Evolutionary conservation across 2,329 filamentous ascomycete genomes (phyloP).

Genomic region (Eurotiales sp.): DNA sequence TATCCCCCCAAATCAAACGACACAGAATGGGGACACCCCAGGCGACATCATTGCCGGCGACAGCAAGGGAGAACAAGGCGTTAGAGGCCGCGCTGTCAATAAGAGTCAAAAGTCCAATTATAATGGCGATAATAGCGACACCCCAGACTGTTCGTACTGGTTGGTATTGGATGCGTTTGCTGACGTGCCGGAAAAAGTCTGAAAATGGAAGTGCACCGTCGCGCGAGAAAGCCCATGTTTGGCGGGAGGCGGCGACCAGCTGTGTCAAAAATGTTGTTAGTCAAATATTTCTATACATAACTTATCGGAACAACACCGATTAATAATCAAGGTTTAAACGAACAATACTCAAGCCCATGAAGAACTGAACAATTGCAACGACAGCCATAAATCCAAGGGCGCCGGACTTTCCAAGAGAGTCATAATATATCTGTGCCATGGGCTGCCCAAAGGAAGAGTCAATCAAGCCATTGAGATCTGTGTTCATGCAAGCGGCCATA

Average conservation of each 20-base stretch:
- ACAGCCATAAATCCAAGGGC: constrained; percentile 58
- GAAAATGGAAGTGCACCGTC: constrained; percentile 61
- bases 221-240: constrained; percentile 61
- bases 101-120: constrained; percentile 57
- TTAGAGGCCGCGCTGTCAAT: constrained; percentile 56
- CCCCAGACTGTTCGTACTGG: constrained; percentile 56
- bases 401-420: constrained; percentile 57
- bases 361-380: constrained; percentile 59
- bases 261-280: constrained; percentile 20
- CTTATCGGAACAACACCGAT: not conserved
- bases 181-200: constrained; percentile 54
- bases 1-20: constrained; percentile 54
- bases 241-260: constrained; percentile 56
- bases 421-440: constrained; percentile 58
- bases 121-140: constrained; percentile 47
- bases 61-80: constrained; percentile 57
- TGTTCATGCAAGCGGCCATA: constrained; percentile 55
- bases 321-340: no score
- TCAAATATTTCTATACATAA: not conserved
- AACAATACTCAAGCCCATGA: constrained; percentile 53
- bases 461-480: constrained; percentile 49
- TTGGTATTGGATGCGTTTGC: constrained; percentile 53
- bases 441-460: constrained; percentile 55
- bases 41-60: constrained; percentile 59
- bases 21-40: constrained; percentile 59